Evolutionary conservation across 2,329 filamentous ascomycete genomes (phyloP), one percentile per base, ranked within the genome.

Genomic region (Dothideomycetes sp.): DNA sequence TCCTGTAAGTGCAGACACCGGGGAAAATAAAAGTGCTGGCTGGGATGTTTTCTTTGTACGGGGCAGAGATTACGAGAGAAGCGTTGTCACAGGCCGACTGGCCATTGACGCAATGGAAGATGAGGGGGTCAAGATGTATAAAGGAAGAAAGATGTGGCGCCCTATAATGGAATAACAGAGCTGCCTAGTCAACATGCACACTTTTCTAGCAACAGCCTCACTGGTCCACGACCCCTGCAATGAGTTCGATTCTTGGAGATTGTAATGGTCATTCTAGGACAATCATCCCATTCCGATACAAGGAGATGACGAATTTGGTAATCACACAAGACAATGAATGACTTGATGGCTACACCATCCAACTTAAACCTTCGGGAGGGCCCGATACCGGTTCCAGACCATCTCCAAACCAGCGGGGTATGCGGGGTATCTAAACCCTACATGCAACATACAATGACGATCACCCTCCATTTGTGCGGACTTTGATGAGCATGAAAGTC

Each of bases 11-110:
- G 54, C 52, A 16, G 52, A 52, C 4, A 46, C 16, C 22, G 56
- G 52, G n/a, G 24, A 46, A 5, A 48, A 55, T 8, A 40, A 44
- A 36, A 52, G 49, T 12, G 51, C 52, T 4, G 62, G 60, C 0
- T 80, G 74, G 49, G 62, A 69, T 16, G 64, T 75, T 0, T 84
- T 84, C 46, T 68, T 73, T 43, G 75, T 84, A 2, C 60, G 63
- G 5, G 80, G 79, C 0, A 65, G 69, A 4, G 74, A 79, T 2
- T 49, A 64, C 29, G 80, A 84, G 58, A 64, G 69, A n/a, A 84
- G 79, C 51, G 62, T 83, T 2, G 65, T 84, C 3, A 84, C 79
- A 2, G 77, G 77, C 1, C 63, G 79, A 38, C 60, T 64, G 8
- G 76, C 72, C 2, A 57, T 53, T 4, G 76, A 84, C 17, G 68